Evolutionary conservation across 2,329 filamentous ascomycete species (phyloP).

Genomic region (Neofusicoccum parvum): DNA sequence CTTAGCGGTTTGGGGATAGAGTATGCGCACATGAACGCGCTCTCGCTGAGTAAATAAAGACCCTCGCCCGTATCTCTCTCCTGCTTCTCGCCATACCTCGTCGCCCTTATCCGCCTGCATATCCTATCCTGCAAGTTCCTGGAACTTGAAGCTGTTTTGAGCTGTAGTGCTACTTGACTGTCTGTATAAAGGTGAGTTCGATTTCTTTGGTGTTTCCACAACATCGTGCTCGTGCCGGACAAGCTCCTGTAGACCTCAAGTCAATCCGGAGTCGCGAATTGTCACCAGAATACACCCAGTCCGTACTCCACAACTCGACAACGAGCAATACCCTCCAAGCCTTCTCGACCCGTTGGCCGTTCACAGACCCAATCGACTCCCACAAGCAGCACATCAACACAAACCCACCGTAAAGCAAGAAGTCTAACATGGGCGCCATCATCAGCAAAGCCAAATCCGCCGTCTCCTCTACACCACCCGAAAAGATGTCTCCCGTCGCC

Average conservation of each 20-base stretch:
- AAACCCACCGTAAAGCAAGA: background rate
- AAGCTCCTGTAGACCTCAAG: background rate
- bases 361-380: background rate
- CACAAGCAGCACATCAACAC: background rate
- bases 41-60: background rate
- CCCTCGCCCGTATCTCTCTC: background rate
- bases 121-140: background rate
- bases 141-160: background rate
- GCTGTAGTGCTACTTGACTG: background rate
- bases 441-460: background rate
- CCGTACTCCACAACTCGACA: no score
- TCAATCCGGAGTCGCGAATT: background rate
- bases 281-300: no score
- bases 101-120: background rate
- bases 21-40: background rate
- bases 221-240: background rate
- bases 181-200: background rate
- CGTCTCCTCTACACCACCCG: background rate
- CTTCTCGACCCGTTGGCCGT: background rate
- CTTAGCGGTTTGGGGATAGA: slow-evolving; percentile 15
- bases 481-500: slow-evolving; percentile 29
- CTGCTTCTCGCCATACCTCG: background rate
- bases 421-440: background rate
- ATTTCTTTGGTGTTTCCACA: background rate
- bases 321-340: background rate